Base-by-base conservation (phyloP, 192 early-diverging fungal genomes). In the Mycoemilia scoparia region DNA sequence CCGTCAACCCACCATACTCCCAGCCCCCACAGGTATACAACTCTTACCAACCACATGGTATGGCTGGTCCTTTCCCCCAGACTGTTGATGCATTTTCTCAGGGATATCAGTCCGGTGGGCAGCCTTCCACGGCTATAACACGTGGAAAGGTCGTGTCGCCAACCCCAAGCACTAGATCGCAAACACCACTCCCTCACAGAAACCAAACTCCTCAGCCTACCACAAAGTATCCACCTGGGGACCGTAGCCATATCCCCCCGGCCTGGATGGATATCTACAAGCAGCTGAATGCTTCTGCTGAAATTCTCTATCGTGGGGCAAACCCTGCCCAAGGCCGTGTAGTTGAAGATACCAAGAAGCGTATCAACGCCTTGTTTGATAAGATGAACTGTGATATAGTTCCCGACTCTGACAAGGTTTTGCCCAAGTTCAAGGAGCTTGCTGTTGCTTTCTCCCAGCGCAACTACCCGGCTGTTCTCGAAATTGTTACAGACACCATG, bases 341-440 rank as follows among this genome's bases (percentile, higher is more conserved):
- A 32, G 66, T 79, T 47, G 79, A 85, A 41, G 87, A 96, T 32
- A 73, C 85, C 3, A 80, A 89, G 31, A 82, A 80, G 48, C 64
- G 77, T n/a, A 39, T 96, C 20, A 66, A 73, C 20, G 53, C 57
- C 4, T 43, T 96, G 29, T 85, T 84, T 54, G 91, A 91, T 54
- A 66, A 71, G 57, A 56, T 92, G 64, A 90, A 91, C 51, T 76
- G 77, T 46, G 73, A 70, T 17, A 72, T 77, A 34, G 50, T 88
- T 4, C 66, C 72, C 1, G 48, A 43, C 16, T 61, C 61, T 11
- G 69, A 86, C n/a, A 46, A 33, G 24, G 10, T 48, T 34, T 35
- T 68, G 15, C 71, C 63, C 0, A 55, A 67, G 38, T 67, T 87
- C 52, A 37, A 66, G 2, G 49, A 67, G 26, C 39, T 87, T 16